Evolutionary conservation across 306 rosid genomes (phyloP).

Genomic region (Calophaca sinica): DNA sequence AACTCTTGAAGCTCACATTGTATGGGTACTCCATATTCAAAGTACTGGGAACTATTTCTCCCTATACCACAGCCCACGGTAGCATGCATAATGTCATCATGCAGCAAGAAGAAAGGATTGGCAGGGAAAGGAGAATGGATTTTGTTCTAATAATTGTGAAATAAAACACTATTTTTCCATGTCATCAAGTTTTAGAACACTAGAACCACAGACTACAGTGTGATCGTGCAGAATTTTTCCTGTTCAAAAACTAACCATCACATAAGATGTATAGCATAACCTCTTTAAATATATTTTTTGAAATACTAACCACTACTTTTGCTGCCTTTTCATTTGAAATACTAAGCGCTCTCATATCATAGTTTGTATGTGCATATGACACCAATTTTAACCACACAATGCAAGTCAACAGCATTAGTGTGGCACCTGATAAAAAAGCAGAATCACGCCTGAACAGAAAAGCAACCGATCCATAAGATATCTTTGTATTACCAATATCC

Average conservation of each 20-base stretch:
- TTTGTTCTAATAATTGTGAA: conserved; percentile 24
- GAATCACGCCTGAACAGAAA: no score
- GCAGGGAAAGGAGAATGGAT: background rate
- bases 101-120: conserved; percentile 10
- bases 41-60: no score
- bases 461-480: no score
- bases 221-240: conserved; percentile 25
- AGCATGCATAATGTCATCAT: conserved; percentile 29
- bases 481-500: no score
- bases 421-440: no score
- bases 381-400: no score
- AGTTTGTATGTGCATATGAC: conserved; percentile 79
- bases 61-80: no score
- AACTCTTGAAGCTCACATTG: no score
- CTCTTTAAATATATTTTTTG: conserved; percentile 27
- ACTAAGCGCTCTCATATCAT: conserved; percentile 68
- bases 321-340: conserved; percentile 68
- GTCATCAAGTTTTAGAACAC: conserved; percentile 22
- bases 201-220: conserved; percentile 15
- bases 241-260: conserved; percentile 36
- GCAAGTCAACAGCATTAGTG: no score
- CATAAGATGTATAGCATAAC: conserved; percentile 4
- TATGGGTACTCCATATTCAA: no score
- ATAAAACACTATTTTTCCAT: conserved; percentile 5
- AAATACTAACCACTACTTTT: conserved; percentile 56